phyloP scores from a whole-genome alignment of 257 asterid genomes.

The Nyctanthes arbortristis region DNA sequence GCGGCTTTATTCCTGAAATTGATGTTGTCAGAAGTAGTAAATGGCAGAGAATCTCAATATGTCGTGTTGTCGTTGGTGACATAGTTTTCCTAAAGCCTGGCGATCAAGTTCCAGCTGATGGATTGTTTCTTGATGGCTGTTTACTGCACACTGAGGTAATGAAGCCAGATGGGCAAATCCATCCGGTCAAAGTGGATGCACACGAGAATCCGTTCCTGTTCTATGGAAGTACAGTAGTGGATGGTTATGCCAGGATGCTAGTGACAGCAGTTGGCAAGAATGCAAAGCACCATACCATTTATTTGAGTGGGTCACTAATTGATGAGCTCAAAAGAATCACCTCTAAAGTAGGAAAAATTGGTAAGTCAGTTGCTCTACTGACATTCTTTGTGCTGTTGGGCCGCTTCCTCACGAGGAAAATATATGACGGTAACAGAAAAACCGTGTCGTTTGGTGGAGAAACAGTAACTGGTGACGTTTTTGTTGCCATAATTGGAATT shows the following conservation, averaged over 20 bases:
- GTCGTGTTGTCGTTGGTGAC: too few relatives aligned
- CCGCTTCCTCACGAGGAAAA: conserved; percentile 9
- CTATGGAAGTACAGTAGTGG: conserved; percentile 42
- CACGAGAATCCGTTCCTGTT: conserved; percentile 37
- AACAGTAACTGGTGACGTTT: not conserved
- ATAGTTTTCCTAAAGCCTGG: too few relatives aligned
- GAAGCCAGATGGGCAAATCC: conserved; percentile 47
- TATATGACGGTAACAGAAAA: not conserved
- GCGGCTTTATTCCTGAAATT: conserved; percentile 28
- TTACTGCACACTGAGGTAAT: conserved; percentile 40
- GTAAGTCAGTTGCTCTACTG: conserved; percentile 7
- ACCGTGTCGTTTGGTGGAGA: not conserved
- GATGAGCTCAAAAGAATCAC: too few relatives aligned
- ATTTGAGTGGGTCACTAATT: too few relatives aligned
- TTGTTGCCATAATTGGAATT: conserved; percentile 20
- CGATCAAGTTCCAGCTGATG: too few relatives aligned
- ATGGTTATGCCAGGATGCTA: conserved; percentile 45
- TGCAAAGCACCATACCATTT: conserved; percentile 12
- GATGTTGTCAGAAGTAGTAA: conserved; percentile 40
- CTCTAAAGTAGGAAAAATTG: not conserved
- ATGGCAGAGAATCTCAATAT: conserved; percentile 33
- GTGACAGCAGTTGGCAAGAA: conserved; percentile 47
- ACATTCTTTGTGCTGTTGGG: conserved; percentile 17
- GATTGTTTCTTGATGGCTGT: conserved; percentile 40
- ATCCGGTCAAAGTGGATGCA: conserved; percentile 31